Base-by-base conservation (phyloP, 73 alveolate species). In the Paramecium primaurelia region DNA sequence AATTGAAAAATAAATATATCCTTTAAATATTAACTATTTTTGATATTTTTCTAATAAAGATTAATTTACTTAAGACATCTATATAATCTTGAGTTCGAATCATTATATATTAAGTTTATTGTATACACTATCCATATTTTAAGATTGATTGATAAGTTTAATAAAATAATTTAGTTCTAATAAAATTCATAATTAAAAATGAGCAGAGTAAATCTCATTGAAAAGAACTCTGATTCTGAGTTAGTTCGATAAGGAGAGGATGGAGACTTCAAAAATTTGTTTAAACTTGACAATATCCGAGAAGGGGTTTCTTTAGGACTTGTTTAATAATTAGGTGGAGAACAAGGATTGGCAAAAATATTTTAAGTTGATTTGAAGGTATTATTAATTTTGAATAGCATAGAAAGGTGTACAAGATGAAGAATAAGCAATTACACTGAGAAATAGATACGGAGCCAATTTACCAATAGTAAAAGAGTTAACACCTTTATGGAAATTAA, bases 361-460 rank as follows among this genome's bases (percentile, higher is more conserved):
- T 90, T 94, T 49, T 54, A 75, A 38, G 34, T 96, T 8, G 96
- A 94, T 69, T 40, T 73, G 58, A 73, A 73, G 58, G 87, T 73
- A 73, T n/a, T 18, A 12, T n/a, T 9, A 4, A 36, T n/a, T 10
- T 22, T 37, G 8, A n/a, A 26, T 7, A 40, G 49, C 8, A 1
- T 40, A 80, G 91, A 45, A 22, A 12, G 91, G 91, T 14, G 58
- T 80, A 26, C 58, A 45, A 44, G 49, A 71, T 3, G 26, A 80
- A 5, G 91, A 80, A 26, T 44, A 25, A 5, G n/a, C 26, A 12
- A 16, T 12, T 2, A 80, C 34, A 26, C 51, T 80, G 16, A 42
- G 91, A 80, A 16, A 80, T 6, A 16, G 28, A 10, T 92, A 44
- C 34, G 95, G 95, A 59, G 86, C 44, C 7, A 92, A 92, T 68